phyloP scores from a whole-genome alignment of 192 early-diverging fungal species.

The Phlyctochytrium bullatum region DNA sequence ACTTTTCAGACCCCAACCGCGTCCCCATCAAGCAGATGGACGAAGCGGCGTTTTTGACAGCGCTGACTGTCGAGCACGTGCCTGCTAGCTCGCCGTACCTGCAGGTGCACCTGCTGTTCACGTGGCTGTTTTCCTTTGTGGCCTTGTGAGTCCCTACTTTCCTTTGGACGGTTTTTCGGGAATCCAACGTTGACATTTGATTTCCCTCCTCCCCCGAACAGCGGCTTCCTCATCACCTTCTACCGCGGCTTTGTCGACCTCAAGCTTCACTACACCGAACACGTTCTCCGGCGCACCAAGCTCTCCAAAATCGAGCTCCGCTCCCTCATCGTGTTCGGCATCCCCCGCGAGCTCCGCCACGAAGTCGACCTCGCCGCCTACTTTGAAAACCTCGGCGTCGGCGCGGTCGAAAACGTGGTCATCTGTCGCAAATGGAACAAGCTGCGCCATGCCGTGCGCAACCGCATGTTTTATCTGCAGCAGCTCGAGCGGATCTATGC shows the following conservation, averaged over 20 bases:
- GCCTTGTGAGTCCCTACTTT: constrained; percentile 25
- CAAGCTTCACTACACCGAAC: constrained; percentile 44
- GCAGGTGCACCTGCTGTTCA: constrained; percentile 46
- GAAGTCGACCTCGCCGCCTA: constrained; percentile 51
- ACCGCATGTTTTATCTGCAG: constrained; percentile 40
- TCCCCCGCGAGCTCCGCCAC: constrained; percentile 48
- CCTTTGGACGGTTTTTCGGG: too few species aligned
- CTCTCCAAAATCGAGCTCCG: constrained; percentile 52
- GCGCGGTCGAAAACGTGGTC: constrained; percentile 54
- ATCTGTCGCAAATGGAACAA: constrained; percentile 54
- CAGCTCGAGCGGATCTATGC: constrained; percentile 40
- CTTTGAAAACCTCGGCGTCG: constrained; percentile 49
- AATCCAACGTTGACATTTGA: neutral
- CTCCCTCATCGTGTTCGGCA: constrained; percentile 44
- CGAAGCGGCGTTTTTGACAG: constrained; percentile 29
- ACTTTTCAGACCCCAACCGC: constrained; percentile 40
- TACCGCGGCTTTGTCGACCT: constrained; percentile 45
- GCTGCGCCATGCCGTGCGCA: constrained; percentile 41
- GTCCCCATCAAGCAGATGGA: constrained; percentile 9
- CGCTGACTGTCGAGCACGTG: constrained; percentile 50
- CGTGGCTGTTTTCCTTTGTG: constrained; percentile 51
- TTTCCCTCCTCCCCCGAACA: neutral
- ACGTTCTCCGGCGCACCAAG: constrained; percentile 38
- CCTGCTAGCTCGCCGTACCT: constrained; percentile 36
- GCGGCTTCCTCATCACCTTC: constrained; percentile 44